A percentile compares a stretch with the other conserved stretches of the same genome.
Evolutionary conservation across 805 yeast species (phyloP).

Genomic region (Kodamaea jinghongensis): DNA sequence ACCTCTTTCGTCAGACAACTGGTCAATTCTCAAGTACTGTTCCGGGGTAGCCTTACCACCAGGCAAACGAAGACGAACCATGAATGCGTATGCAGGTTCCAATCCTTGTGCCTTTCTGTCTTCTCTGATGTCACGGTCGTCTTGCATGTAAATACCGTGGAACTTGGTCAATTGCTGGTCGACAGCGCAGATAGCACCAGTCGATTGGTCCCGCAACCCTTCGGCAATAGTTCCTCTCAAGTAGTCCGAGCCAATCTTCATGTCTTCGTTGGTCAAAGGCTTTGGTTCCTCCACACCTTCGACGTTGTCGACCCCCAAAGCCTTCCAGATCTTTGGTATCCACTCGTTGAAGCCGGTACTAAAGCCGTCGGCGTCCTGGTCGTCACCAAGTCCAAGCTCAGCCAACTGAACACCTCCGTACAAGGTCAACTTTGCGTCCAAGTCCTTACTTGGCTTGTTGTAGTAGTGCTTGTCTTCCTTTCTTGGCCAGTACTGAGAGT

Average conservation of each 20-base stretch:
- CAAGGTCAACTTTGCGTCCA: conserved; percentile 58
- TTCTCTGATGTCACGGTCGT: conserved; percentile 94
- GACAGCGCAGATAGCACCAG: conserved; percentile 87
- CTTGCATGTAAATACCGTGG: conserved; percentile 98
- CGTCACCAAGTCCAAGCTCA: conserved; percentile 89
- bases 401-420: conserved; percentile 73
- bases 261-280: conserved; percentile 89
- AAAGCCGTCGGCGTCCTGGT: conserved; percentile 95
- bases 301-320: conserved; percentile 79
- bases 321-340: conserved; percentile 84
- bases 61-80: conserved; percentile 94
- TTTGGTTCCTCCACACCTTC: conserved; percentile 89
- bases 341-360: conserved; percentile 87
- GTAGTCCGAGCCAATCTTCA: conserved; percentile 82
- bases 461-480: conserved; percentile 92
- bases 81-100: conserved; percentile 95
- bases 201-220: conserved; percentile 74
- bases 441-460: conserved; percentile 84
- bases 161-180: conserved; percentile 95
- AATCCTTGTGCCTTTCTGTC: conserved; percentile 87
- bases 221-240: conserved; percentile 92
- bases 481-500: conserved; percentile 93
- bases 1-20: conserved; percentile 76
- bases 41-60: conserved; percentile 86
- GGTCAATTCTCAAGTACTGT: conserved; percentile 87